Percentiles rank a stretch among this genome's conserved stretches.
Conservation (phyloP, 2,329 filamentous ascomycete genomes). For the Microdochium paspali region DNA sequence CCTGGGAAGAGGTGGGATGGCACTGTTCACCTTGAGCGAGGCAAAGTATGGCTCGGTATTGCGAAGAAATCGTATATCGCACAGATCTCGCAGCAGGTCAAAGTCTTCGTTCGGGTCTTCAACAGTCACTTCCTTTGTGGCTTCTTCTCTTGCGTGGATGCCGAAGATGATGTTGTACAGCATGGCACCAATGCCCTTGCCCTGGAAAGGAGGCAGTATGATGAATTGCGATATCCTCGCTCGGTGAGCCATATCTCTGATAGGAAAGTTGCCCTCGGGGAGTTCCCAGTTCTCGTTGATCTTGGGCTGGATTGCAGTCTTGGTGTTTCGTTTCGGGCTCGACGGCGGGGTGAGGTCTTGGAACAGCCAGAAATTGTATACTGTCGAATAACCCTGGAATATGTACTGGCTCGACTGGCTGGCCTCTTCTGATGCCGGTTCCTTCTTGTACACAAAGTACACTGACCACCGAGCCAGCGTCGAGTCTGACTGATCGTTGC, state of each 20-base stretch:
- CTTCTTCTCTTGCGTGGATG: conserved; percentile 54
- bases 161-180: conserved; percentile 77
- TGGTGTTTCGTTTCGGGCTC: conserved; percentile 20
- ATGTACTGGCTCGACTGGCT: conserved; percentile 52
- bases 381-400: conserved; percentile 82
- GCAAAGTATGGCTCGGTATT: conserved; percentile 46
- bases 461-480: conserved; percentile 77
- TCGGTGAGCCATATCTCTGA: conserved; percentile 60
- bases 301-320: conserved; percentile 6
- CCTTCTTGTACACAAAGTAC: conserved; percentile 75
- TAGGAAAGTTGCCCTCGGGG: conserved; percentile 28
- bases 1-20: conserved; percentile 33
- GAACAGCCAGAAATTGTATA: conserved; percentile 75
- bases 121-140: conserved; percentile 76
- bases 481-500: conserved; percentile 58
- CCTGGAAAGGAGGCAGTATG: conserved; percentile 80
- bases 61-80: conserved; percentile 59
- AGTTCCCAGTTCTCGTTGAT: conserved; percentile 31
- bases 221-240: conserved; percentile 89
- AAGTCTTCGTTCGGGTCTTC: conserved; percentile 90
- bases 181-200: conserved; percentile 65
- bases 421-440: conserved; percentile 26
- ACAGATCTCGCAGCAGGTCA: conserved; percentile 68
- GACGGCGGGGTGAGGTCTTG: conserved; percentile 34
- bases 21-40: conserved; percentile 43